Evolutionary conservation across 2,329 filamentous ascomycete genomes (phyloP), one percentile per base, ranked within the genome.

Genomic region (Fusarium burgessii): DNA sequence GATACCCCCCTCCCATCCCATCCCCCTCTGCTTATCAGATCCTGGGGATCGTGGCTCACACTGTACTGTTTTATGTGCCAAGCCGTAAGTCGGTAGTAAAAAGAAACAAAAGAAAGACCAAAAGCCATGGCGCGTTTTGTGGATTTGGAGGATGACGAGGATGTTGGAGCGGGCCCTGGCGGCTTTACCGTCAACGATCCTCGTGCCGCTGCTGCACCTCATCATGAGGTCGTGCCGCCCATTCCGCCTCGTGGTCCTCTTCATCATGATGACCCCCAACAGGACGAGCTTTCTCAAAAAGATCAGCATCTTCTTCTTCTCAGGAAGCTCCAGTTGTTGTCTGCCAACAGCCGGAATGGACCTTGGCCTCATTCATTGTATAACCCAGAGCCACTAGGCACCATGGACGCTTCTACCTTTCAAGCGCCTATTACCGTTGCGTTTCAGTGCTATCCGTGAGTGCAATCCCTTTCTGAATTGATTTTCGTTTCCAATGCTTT

Each of bases 51-150:
- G 51, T 35, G 38, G 32, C 36, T 55, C 69, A 69, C 69, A 72
- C 66, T 72, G 69, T 66, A 69, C 58, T 46, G 49, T 52, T 35
- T 20, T 23, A 64, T 32, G 62, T 59, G 64, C 64, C 64, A 67
- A 67, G 63, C 42, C 62, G 43, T 38, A 62, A 47, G 41, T 49
- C 29, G 25, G 62, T 66, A 68, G 43, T 62, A 40, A 40, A 40
- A 49, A 56, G 23, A 49, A 52, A 27, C 47, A 61, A 33, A 47
- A 58, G 18, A 50, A 12, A 50, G 43, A 60, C 35, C 43, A 66
- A 50, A 66, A 59, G 70, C 72, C 66, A 77, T 77, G 75, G 75
- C 75, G 73, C 75, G 75, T 65, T 77, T 77, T 77, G 74, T 77
- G 70, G 75, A 77, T 60, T 76, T 77, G 65, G 75, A 76, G 57